phyloP scores from a whole-genome alignment of 345 rosid genomes.

The Eucalyptus sideroxylon region DNA sequence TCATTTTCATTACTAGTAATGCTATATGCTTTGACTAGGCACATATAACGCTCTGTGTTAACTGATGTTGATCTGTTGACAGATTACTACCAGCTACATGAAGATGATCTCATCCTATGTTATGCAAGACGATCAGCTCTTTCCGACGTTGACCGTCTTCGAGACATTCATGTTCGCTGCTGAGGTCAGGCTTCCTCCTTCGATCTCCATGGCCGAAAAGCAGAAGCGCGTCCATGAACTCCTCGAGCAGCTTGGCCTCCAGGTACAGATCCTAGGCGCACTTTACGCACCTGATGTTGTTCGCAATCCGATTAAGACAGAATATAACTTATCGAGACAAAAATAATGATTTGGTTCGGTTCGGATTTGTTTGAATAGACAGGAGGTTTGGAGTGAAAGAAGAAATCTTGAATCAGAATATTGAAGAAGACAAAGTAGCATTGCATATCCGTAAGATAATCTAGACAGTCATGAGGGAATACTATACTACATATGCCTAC shows the following conservation, averaged over 20 bases:
- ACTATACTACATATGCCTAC: neutral
- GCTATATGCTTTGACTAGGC: neutral
- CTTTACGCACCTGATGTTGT: neutral
- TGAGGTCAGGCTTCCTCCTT: conserved; percentile 69
- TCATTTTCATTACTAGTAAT: neutral
- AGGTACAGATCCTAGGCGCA: conserved; percentile 6
- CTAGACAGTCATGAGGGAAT: neutral
- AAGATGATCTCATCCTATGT: conserved; percentile 79
- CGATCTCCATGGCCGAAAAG: conserved; percentile 55
- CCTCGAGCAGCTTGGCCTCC: conserved; percentile 64
- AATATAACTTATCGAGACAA: neutral
- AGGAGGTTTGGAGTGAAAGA: neutral
- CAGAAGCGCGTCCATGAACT: conserved; percentile 50
- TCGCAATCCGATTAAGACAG: neutral
- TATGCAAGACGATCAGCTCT: conserved; percentile 91
- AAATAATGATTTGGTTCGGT: neutral
- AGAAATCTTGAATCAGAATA: neutral
- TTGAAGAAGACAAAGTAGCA: neutral
- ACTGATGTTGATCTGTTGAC: neutral
- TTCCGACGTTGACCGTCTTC: conserved; percentile 62
- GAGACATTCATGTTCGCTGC: conserved; percentile 89
- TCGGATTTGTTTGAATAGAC: neutral
- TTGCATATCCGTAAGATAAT: neutral
- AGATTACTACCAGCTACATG: conserved; percentile 61
- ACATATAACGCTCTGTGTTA: neutral